Percentiles rank a stretch among this genome's conserved stretches.
phyloP scores from a whole-genome alignment of 108 stramenopile genomes.

The Halocafeteria seosinensis region DNA sequence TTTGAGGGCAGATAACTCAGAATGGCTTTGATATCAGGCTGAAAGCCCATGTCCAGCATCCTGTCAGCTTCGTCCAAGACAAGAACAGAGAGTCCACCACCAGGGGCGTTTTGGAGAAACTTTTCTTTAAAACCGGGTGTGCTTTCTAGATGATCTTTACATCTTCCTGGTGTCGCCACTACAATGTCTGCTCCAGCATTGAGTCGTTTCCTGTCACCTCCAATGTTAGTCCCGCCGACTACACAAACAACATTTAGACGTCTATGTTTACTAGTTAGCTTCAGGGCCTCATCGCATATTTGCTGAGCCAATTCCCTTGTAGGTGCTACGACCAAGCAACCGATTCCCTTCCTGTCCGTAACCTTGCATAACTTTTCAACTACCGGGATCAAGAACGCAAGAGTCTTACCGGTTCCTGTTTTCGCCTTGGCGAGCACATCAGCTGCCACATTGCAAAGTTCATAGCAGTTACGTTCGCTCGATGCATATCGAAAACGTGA shows the following conservation, averaged over 20 bases:
- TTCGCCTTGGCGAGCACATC: constrained; percentile 77
- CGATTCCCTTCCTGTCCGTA: constrained; percentile 12
- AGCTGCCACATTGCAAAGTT: no score
- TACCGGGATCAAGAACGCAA: constrained; percentile 56
- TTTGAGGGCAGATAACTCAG: constrained; percentile 42
- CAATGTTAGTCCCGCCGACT: constrained; percentile 68
- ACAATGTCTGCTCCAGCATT: constrained; percentile 44
- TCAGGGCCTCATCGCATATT: constrained; percentile 51
- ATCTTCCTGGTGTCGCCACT: constrained; percentile 74
- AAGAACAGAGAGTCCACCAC: constrained; percentile 27
- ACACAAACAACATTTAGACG: constrained; percentile 23
- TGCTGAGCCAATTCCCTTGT: constrained; percentile 79
- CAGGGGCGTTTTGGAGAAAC: constrained; percentile 14
- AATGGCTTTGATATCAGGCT: constrained; percentile 55
- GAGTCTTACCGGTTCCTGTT: constrained; percentile 74
- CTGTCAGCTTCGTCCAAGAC: constrained; percentile 85
- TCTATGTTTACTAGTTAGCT: constrained; percentile 26
- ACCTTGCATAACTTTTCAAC: constrained; percentile 26
- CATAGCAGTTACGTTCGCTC: no score
- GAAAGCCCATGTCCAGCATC: constrained; percentile 74
- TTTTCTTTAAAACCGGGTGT: constrained; percentile 24
- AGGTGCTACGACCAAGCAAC: constrained; percentile 62
- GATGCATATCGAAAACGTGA: no score
- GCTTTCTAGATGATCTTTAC: constrained; percentile 63
- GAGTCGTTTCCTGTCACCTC: constrained; percentile 41